phyloP scores from a whole-genome alignment of 169 alveolate genomes.

The Plasmodium coatneyi region DNA sequence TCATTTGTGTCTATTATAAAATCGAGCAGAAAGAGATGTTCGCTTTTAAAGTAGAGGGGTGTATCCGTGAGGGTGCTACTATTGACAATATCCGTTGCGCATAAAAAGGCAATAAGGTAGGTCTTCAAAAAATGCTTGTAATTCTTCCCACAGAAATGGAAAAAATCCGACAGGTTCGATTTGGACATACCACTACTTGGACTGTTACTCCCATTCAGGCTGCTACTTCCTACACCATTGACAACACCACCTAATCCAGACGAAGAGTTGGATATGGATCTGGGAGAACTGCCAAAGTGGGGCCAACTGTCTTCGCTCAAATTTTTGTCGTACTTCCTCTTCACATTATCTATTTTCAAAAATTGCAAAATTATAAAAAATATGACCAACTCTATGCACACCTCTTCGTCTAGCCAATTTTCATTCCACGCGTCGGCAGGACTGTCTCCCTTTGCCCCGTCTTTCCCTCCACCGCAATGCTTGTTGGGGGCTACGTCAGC shows the following conservation, averaged over 20 bases:
- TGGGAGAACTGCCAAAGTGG: background rate
- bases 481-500: background rate
- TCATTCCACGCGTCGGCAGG: background rate
- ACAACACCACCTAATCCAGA: background rate
- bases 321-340: conserved; percentile 57
- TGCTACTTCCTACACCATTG: background rate
- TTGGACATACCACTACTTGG: background rate
- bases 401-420: conserved; percentile 32
- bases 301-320: conserved; percentile 73
- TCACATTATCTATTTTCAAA: conserved; percentile 47
- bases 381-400: conserved; percentile 39
- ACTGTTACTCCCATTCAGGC: background rate
- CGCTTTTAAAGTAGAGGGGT: conserved; percentile 31
- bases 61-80: conserved; percentile 4
- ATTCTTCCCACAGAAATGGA: conserved; percentile 20
- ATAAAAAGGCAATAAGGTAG: conserved; percentile 26
- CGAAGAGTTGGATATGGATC: background rate
- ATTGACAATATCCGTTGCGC: conserved; percentile 30
- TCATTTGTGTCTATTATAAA: conserved; percentile 53
- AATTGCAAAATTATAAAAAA: conserved; percentile 64
- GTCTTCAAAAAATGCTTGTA: conserved; percentile 31
- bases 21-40: conserved; percentile 39
- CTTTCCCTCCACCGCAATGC: background rate
- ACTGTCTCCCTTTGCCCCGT: background rate
- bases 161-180: conserved; percentile 27